Base-by-base conservation (phyloP, 495 filamentous ascomycete genomes). In the Aspergillus olivimuriae region DNA sequence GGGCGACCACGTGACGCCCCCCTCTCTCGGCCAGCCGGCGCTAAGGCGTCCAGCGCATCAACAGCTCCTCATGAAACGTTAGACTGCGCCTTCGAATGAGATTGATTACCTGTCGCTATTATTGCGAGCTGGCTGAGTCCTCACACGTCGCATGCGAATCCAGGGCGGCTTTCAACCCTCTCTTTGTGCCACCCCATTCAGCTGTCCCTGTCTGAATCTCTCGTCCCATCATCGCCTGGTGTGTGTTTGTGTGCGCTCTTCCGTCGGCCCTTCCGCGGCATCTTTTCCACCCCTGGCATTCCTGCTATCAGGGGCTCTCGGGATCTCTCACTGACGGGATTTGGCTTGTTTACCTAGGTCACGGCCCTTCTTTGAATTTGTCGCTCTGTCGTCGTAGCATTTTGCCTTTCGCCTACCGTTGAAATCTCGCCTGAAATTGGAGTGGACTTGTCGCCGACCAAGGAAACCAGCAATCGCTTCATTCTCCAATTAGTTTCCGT, bases 241-340 rank as follows among this genome's bases (percentile, higher is more conserved):
- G 43, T 49, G 44, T 40, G 47, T 49, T n/a, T n/a, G n/a, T n/a
- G 33, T 33, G 24, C 31, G 32, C 39, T 37, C 32, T 45, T 36
- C 47, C 42, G 41, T 44, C 47, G 41, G 43, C 21, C 33, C 37
- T 45, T 37, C 42, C 30, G 47, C 44, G 44, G 44, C 30, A 41
- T 47, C 31, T 38, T 19, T 11, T 21, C 35, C 17, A 12, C 35
- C 35, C 35, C 21, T 23, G 5, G 32, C 32, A 11, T 21, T 22
- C 24, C 24, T 11, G 6, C n/a, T n/a, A n/a, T n/a, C n/a, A n/a
- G n/a, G 5, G 24, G 5, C 24, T 28, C 24, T 28, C 24, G 24
- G 24, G 24, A 28, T 28, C 24, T 28, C 24, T 28, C 11, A 11
- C 24, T 28, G 5, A 28, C 24, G 5, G 6, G 24, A 11, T 28